Conservation (phyloP, 202 grass and related monocot species). For the Panicum hallii region DNA sequence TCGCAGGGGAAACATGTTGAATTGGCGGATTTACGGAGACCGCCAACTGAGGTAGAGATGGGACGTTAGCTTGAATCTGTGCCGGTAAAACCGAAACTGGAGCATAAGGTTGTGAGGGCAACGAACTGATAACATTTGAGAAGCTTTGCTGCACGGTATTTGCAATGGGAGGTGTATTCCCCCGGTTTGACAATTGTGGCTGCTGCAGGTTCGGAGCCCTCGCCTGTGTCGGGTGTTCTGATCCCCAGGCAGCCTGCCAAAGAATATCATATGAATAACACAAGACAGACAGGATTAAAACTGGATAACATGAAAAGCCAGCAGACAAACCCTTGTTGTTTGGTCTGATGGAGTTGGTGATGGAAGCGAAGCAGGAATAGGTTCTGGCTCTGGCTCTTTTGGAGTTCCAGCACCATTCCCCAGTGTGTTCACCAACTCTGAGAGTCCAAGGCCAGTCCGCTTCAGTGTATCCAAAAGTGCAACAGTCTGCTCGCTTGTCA, state of each 20-base stretch:
- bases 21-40: constrained; percentile 32
- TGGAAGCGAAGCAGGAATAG: constrained; percentile 71
- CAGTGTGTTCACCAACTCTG: constrained; percentile 61
- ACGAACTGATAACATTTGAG: constrained; percentile 49
- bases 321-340: constrained; percentile 56
- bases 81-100: constrained; percentile 53
- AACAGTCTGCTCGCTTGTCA: constrained; percentile 74
- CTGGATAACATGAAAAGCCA: constrained; percentile 42
- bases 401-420: constrained; percentile 28
- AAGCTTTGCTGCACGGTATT: constrained; percentile 47
- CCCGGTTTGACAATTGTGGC: constrained; percentile 24
- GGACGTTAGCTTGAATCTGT: constrained; percentile 41
- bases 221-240: constrained; percentile 46
- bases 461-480: constrained; percentile 91
- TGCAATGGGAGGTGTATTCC: constrained; percentile 27
- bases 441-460: constrained; percentile 70
- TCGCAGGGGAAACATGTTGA: constrained; percentile 38
- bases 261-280: constrained; percentile 35
- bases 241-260: constrained; percentile 73
- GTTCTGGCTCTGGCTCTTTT: constrained; percentile 49
- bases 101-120: constrained; percentile 51
- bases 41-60: constrained; percentile 35
- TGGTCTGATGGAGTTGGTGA: constrained; percentile 76
- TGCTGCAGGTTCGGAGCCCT: constrained; percentile 44
- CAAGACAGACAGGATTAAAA: constrained; percentile 11